Evolutionary conservation across 805 yeast species (phyloP), one percentile per base, ranked within the genome.

Genomic region (Monosporozyma yasuniensis): DNA sequence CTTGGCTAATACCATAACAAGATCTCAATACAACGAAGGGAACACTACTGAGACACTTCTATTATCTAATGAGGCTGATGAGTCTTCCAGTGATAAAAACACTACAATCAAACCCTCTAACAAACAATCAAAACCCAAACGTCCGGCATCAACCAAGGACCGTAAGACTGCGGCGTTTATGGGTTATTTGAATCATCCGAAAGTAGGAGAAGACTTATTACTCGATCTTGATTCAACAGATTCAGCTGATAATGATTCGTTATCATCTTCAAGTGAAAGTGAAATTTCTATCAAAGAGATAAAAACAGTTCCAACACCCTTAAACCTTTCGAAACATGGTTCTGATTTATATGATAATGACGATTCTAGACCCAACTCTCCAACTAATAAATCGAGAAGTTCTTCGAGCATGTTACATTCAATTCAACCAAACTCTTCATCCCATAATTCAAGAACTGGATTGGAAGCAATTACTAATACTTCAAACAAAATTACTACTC

Each of bases 401-500:
- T 4, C 37, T 28, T 27, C 25, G 3, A 42, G 45, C 19, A 42
- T 42, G 45, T 11, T 42, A 12, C 45, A 42, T 19, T 42, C 45
- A 28, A 10, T 18, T 12, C n/a, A 27, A 28, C 19, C 16, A 6
- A 28, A 12, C 4, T 28, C 35, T 10, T 11, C 16, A 9, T 10
- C 37, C 14, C 9, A 4, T 4, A 28, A 5, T 4, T 21, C 10
- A 11, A 18, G 14, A 5, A 14, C 8, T 28, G 44, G 37, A 14
- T 18, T 44, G 34, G 50, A 42, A 23, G 28, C 27, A 34, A 35
- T 27, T n/a, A 41, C 43, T 9, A 28, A 18, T 21, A 42, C 45
- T 25, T 34, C 37, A 4, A 34, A 21, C 8, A 22, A 28, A 9
- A 6, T 42, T 19, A n/a, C 37, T 11, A 10, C 22, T 11, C 18